A percentile compares a stretch with the other conserved stretches of the same genome.
Evolutionary conservation across 768 basidiomycete species (phyloP).

Genomic region (Solioccasus polychromus): DNA sequence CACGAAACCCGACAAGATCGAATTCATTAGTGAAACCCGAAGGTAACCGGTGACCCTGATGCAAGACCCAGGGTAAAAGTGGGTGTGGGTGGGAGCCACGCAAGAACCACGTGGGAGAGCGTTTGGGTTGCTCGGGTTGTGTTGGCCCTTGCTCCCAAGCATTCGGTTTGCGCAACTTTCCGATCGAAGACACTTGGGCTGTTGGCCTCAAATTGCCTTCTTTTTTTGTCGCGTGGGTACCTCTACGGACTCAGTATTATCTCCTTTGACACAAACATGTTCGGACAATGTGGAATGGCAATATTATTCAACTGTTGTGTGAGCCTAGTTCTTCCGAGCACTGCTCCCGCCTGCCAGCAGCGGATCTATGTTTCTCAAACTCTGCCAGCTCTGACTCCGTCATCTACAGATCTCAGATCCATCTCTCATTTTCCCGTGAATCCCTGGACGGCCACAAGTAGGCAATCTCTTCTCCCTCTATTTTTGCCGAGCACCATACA

Average conservation of each 20-base stretch:
- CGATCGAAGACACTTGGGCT: too few species aligned
- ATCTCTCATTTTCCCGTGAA: slow-evolving; percentile 31
- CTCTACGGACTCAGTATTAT: neutral
- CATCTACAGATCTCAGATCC: slow-evolving; percentile 33
- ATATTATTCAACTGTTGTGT: slow-evolving; percentile 5
- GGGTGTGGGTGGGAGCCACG: slow-evolving; percentile 21
- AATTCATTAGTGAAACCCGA: slow-evolving; percentile 14
- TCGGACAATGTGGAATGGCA: slow-evolving; percentile 15
- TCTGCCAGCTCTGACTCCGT: slow-evolving; percentile 24
- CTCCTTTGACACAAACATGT: slow-evolving; percentile 6
- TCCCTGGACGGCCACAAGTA: slow-evolving; percentile 30
- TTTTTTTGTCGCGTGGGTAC: slow-evolving; percentile 16
- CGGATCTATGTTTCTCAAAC: slow-evolving; percentile 33
- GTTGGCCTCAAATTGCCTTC: too few species aligned
- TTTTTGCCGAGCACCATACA: slow-evolving; percentile 29
- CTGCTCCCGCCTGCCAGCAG: slow-evolving; percentile 20
- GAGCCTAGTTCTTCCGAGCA: slow-evolving; percentile 24
- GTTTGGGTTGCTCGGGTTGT: slow-evolving; percentile 7
- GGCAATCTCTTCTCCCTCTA: slow-evolving; percentile 33
- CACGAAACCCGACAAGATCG: slow-evolving; percentile 6
- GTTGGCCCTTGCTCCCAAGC: slow-evolving; percentile 6
- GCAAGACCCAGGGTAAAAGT: slow-evolving; percentile 1
- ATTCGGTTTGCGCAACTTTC: slow-evolving; percentile 20
- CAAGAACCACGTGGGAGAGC: slow-evolving; percentile 25
- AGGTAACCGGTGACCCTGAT: slow-evolving; percentile 11